These are phyloP conservation scores for Pichia sp. DNA, from an alignment of 1,139 yeast genomes.

Conservation along the genomic window DNA sequence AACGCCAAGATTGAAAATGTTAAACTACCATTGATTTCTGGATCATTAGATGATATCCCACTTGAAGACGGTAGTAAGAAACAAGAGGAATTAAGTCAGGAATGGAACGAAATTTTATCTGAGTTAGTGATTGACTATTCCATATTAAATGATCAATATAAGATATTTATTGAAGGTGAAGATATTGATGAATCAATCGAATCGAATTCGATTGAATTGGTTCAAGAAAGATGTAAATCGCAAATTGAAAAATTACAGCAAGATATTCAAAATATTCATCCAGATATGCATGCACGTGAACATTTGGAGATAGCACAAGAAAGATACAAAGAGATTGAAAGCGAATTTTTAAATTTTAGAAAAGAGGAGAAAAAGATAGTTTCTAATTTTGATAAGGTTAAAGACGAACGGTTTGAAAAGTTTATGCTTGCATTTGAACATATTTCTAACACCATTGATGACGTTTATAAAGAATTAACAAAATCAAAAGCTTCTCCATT, in stretches of 20 bases:
- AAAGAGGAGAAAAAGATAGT: constrained; percentile 52
- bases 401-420: constrained; percentile 48
- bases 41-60: constrained; percentile 49
- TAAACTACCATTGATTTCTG: constrained; percentile 56
- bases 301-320: constrained; percentile 65
- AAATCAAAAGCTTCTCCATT: constrained; percentile 58
- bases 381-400: constrained; percentile 55
- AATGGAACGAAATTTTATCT: constrained; percentile 12
- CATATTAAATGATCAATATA: constrained; percentile 5
- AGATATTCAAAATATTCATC: constrained; percentile 59
- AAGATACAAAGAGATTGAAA: constrained; percentile 54
- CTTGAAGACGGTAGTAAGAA: constrained; percentile 38
- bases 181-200: neutral
- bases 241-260: constrained; percentile 54
- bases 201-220: constrained; percentile 29
- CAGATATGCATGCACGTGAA: constrained; percentile 76
- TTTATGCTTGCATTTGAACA: constrained; percentile 74
- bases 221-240: constrained; percentile 35
- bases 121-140: constrained; percentile 38
- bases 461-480: constrained; percentile 83
- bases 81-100: constrained; percentile 11
- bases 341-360: constrained; percentile 59
- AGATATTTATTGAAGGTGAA: constrained; percentile 10
- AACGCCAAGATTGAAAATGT: constrained; percentile 73
- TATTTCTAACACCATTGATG: constrained; percentile 65